Evolutionary conservation across 1,139 yeast species (phyloP).

Genomic region (Candida frijolesensis): DNA sequence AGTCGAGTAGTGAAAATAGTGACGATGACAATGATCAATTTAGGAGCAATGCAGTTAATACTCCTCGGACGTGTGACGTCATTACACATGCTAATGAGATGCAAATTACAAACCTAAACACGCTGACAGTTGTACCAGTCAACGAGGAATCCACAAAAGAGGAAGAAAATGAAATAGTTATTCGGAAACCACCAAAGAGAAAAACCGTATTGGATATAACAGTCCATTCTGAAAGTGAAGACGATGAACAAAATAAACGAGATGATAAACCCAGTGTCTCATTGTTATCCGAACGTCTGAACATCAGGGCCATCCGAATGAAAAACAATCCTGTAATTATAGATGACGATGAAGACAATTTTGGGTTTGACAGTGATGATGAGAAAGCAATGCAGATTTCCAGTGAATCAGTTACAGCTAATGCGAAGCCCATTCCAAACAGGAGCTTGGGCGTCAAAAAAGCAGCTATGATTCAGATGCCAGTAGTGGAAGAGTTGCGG

Average conservation of each 20-base stretch:
- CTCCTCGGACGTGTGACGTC: neutral
- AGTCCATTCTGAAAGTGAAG: conserved; percentile 3
- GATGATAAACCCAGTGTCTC: neutral
- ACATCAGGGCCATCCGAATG: neutral
- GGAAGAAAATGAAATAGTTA: neutral
- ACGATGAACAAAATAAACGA: neutral
- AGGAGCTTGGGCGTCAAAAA: conserved; percentile 7
- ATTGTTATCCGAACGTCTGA: neutral
- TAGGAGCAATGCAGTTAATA: neutral
- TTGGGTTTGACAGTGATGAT: conserved; percentile 3
- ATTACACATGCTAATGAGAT: neutral
- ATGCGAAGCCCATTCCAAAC: conserved; percentile 2
- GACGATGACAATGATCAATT: neutral
- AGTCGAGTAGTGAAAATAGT: conserved; percentile 23
- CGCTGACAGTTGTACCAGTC: neutral
- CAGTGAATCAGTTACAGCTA: neutral
- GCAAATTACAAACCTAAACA: neutral
- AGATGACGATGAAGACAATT: neutral
- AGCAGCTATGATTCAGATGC: neutral
- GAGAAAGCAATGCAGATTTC: neutral
- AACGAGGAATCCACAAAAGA: neutral
- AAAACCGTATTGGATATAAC: neutral
- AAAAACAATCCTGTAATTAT: neutral
- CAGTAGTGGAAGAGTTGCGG: neutral
- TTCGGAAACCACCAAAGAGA: neutral